Percentiles rank a stretch among this genome's conserved stretches.
phyloP scores from a whole-genome alignment of 2,329 filamentous ascomycete species.

The Myriosclerotinia curreyana region DNA sequence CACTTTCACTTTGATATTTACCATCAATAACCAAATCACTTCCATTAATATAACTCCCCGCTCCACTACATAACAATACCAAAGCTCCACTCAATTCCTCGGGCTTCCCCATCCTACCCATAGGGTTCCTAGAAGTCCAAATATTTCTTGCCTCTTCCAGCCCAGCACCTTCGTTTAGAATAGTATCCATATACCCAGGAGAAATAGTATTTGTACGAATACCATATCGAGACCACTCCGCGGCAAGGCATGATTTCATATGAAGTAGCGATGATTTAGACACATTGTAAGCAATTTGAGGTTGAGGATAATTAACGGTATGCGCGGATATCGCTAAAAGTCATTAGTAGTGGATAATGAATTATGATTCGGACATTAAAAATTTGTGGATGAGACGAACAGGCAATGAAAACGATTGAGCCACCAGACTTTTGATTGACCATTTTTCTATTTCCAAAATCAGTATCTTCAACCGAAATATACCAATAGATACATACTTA shows the following conservation, averaged over 20 bases:
- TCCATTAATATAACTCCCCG: constrained; percentile 61
- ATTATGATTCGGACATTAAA: too few species aligned
- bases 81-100: constrained; percentile 62
- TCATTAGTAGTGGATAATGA: neutral
- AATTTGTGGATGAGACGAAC: neutral
- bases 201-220: constrained; percentile 69
- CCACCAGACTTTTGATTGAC: constrained; percentile 46
- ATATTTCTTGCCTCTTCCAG: constrained; percentile 51
- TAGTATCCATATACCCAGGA: constrained; percentile 67
- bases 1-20: constrained; percentile 11
- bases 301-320: constrained; percentile 52
- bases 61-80: constrained; percentile 57
- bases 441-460: constrained; percentile 14
- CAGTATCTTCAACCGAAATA: neutral
- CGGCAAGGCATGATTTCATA: constrained; percentile 63
- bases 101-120: constrained; percentile 62
- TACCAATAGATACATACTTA: constrained; percentile 45
- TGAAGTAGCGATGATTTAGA: constrained; percentile 65
- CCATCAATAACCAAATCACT: constrained; percentile 34
- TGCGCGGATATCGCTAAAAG: constrained; percentile 67
- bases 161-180: constrained; percentile 61
- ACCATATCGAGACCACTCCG: constrained; percentile 69
- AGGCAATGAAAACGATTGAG: constrained; percentile 63
- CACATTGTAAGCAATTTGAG: constrained; percentile 69
- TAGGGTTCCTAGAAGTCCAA: constrained; percentile 59